A percentile compares a stretch with the other conserved stretches of the same genome.
Conservation (phyloP, 2,329 filamentous ascomycete species). For the Escovopsis sp. region DNA sequence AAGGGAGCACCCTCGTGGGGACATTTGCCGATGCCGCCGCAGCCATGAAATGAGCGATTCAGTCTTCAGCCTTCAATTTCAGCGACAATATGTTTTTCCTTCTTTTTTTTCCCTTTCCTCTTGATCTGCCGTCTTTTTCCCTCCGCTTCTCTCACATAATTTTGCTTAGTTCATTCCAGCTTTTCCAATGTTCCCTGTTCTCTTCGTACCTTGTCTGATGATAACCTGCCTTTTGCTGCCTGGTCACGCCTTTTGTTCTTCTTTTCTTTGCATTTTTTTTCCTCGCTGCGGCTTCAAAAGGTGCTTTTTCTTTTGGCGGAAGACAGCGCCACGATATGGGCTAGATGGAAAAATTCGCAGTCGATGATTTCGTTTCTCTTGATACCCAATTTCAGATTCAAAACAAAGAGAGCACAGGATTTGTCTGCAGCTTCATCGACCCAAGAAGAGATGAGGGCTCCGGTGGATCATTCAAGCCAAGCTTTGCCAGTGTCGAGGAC, state of each 20-base stretch:
- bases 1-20: slow-evolving; percentile 35
- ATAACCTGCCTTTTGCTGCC: no score
- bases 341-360: slow-evolving; percentile 1
- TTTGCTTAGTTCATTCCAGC: no score
- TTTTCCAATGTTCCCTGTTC: no score
- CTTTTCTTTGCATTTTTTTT: no score
- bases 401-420: background rate
- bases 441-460: slow-evolving; percentile 1
- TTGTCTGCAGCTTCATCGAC: slow-evolving; percentile 1
- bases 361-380: background rate
- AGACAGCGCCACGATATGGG: background rate
- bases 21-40: slow-evolving; percentile 46
- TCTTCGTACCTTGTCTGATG: no score
- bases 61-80: no score
- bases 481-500: slow-evolving; percentile 4
- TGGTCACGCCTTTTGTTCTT: no score
- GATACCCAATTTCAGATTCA: slow-evolving; percentile 2
- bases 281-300: no score
- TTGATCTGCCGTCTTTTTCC: no score
- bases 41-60: slow-evolving; percentile 25
- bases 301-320: background rate
- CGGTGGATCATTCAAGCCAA: slow-evolving; percentile 1
- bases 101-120: no score
- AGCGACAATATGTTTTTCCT: no score
- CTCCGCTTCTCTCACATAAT: no score